Evolutionary conservation across 768 basidiomycete species (phyloP).

Genomic region (Fomitopsis pulvina): DNA sequence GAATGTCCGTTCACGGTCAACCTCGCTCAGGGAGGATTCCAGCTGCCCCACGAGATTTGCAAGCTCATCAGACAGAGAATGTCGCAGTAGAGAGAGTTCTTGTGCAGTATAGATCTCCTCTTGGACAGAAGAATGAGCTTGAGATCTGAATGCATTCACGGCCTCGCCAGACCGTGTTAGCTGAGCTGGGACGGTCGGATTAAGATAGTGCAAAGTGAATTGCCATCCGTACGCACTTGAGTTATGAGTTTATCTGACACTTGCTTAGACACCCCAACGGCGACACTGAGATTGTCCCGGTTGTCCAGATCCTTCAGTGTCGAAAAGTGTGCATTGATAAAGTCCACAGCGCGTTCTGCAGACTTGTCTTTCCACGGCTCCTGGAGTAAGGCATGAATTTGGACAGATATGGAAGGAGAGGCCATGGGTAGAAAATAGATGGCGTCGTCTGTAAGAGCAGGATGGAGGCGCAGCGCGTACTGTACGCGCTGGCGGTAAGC

Average conservation of each 20-base stretch:
- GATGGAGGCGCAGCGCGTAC: too few species aligned
- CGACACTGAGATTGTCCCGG: constrained; percentile 39
- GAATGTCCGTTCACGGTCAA: constrained; percentile 50
- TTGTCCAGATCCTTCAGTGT: constrained; percentile 29
- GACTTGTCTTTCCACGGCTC: constrained; percentile 35
- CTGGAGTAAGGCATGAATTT: constrained; percentile 42
- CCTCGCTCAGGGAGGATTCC: constrained; percentile 45
- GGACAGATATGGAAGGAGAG: constrained; percentile 18
- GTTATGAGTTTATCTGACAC: constrained; percentile 18
- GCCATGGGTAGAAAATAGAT: not conserved
- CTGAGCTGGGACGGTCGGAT: constrained; percentile 41
- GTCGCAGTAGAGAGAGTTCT: constrained; percentile 68
- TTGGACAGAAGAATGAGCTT: constrained; percentile 41
- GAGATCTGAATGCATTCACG: constrained; percentile 39
- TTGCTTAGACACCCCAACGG: constrained; percentile 39
- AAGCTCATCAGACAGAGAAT: constrained; percentile 74
- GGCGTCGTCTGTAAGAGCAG: too few species aligned
- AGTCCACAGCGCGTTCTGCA: constrained; percentile 28
- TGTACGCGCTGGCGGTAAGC: too few species aligned
- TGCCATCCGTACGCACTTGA: constrained; percentile 20
- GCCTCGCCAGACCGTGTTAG: constrained; percentile 44
- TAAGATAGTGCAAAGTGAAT: not conserved
- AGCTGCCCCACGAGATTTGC: constrained; percentile 59
- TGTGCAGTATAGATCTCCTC: constrained; percentile 57
- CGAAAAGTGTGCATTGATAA: constrained; percentile 40